These are phyloP conservation scores for Coemansia sp. DNA, from an alignment of 192 early-diverging fungal genomes.

Conservation along the genomic window DNA sequence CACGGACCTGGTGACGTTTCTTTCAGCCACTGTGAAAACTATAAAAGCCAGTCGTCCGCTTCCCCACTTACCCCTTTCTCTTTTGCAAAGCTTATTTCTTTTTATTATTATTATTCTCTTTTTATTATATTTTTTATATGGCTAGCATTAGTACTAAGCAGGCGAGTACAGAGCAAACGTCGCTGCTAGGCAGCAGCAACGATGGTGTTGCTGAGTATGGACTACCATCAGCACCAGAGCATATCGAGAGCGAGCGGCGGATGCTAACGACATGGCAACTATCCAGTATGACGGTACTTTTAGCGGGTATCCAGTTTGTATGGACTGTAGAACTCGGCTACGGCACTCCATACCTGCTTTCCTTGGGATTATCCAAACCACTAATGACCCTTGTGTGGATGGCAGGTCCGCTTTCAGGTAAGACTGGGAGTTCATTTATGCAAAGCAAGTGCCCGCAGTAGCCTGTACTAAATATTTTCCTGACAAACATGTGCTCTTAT, in stretches of 20 bases:
- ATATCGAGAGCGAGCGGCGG: slow-evolving; percentile 18
- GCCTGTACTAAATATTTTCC: background rate
- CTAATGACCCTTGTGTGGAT: slow-evolving; percentile 93
- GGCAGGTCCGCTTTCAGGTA: slow-evolving; percentile 81
- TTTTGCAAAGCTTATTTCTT: background rate
- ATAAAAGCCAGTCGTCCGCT: slow-evolving; percentile 3
- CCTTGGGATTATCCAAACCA: slow-evolving; percentile 79
- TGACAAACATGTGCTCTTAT: background rate
- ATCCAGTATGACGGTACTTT: slow-evolving; percentile 47
- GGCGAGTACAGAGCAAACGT: slow-evolving; percentile 20
- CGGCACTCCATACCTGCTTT: slow-evolving; percentile 86
- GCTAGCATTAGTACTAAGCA: background rate
- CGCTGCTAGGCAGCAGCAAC: slow-evolving; percentile 17
- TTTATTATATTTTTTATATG: background rate
- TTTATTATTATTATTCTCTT: background rate
- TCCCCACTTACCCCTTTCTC: background rate
- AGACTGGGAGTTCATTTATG: background rate
- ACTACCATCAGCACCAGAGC: background rate
- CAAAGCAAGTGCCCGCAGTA: background rate
- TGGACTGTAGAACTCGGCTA: slow-evolving; percentile 60
- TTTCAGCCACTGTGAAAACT: background rate
- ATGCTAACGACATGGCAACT: slow-evolving; percentile 39
- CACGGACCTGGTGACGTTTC: background rate
- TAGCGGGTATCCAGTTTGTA: slow-evolving; percentile 57
- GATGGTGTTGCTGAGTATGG: background rate